Evolutionary conservation across 1,284 basidiomycete species (phyloP), one percentile per base, ranked within the genome.

Genomic region (Heterobasidion occidentale): DNA sequence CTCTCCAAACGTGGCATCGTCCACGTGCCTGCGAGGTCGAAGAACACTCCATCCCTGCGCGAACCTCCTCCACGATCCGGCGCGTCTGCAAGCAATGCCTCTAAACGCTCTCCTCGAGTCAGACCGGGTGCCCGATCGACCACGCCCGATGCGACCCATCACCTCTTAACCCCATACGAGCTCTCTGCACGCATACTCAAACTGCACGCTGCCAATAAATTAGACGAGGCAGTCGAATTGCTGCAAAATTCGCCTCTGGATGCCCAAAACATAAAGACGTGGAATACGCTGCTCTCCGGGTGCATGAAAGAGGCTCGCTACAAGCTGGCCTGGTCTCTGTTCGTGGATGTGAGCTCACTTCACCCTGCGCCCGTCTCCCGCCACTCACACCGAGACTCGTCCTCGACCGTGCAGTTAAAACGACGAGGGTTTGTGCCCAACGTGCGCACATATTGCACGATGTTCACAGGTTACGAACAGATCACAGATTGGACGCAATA

Each of bases 201-300:
- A 57, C 70, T 87, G 14, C 80, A 79, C 56, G 70, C 75, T 5
- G 66, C 70, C 15, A 79, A 77, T 5, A 73, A 81, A 46, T 50
- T 88, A 35, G 80, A 84, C 52, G 75, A 74, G 2, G 89, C 89
- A 0, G 72, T 88, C 7, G 63, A 71, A 8, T 76, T 80, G 64
- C 73, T 92, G n/a, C 77, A 83, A 63, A 80, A 75, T 46, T 70
- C 81, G 27, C 88, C 89, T 27, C 69, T 77, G 35, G 85, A 84
- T 62, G 82, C 87, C 0, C 84, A 88, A 65, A 90, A 88, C 61
- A 73, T 78, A 1, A 71, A 76, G 19, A 81, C 86, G 2, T 92
- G 88, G 89, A 90, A 89, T 60, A 88, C 82, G 1, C 65, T 91
- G 57, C 83, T 92, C 38, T 77, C 74, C 69, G 74, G 81, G 47